These are phyloP conservation scores for Leucogyrophana mollusca DNA, from an alignment of 768 basidiomycete species.

Conservation along the genomic window DNA sequence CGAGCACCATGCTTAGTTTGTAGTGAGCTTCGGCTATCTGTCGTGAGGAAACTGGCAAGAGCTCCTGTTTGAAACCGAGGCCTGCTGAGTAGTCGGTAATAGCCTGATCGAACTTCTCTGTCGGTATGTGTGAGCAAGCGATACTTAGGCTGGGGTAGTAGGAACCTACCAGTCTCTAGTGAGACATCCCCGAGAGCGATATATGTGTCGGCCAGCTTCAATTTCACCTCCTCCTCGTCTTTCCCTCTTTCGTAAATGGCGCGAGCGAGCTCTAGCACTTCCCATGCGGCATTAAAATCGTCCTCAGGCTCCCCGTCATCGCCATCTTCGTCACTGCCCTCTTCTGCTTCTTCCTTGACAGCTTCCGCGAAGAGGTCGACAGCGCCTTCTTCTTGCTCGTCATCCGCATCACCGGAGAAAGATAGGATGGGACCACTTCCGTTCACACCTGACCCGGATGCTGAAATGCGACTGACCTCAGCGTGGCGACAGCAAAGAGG, in stretches of 20 bases:
- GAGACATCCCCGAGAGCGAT: slow-evolving; percentile 95
- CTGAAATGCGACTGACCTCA: slow-evolving; percentile 13
- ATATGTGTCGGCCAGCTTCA: slow-evolving; percentile 90
- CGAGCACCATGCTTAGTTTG: slow-evolving; percentile 90
- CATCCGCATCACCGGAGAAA: slow-evolving; percentile 80
- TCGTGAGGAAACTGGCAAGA: slow-evolving; percentile 86
- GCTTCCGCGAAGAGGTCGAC: slow-evolving; percentile 68
- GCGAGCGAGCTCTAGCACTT: slow-evolving; percentile 92
- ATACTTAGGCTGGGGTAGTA: background rate
- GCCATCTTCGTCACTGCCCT: slow-evolving; percentile 51
- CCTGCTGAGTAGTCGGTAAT: slow-evolving; percentile 84
- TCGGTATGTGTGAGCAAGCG: background rate
- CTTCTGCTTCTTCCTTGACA: slow-evolving; percentile 49
- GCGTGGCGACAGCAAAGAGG: background rate
- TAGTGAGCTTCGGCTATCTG: slow-evolving; percentile 94
- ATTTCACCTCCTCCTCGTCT: slow-evolving; percentile 56
- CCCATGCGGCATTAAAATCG: slow-evolving; percentile 98
- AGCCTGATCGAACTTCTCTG: slow-evolving; percentile 96
- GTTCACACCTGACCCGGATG: slow-evolving; percentile 32
- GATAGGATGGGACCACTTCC: slow-evolving; percentile 63
- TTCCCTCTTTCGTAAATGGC: slow-evolving; percentile 76
- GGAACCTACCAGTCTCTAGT: slow-evolving; percentile 85
- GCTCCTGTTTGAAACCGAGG: slow-evolving; percentile 64
- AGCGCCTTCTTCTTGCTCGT: slow-evolving; percentile 50
- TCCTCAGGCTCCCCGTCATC: slow-evolving; percentile 88